Evolutionary conservation across 2,329 filamentous ascomycete species (phyloP).

Genomic region (Colletotrichum australisinense): DNA sequence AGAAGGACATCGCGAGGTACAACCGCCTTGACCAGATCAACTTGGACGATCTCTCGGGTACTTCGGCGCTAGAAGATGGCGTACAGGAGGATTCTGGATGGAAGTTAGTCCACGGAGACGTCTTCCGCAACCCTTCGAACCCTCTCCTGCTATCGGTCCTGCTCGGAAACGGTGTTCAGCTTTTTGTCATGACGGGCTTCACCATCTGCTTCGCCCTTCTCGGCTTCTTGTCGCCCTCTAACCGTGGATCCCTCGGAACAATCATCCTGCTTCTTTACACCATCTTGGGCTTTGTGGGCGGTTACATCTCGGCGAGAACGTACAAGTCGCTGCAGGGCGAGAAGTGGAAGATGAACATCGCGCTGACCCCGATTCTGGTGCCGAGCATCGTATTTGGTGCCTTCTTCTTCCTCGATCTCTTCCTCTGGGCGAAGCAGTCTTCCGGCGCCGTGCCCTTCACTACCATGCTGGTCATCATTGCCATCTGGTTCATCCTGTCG

Average conservation of each 20-base stretch:
- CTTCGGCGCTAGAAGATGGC: constrained; percentile 84
- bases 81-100: constrained; percentile 98
- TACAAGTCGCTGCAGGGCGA: constrained; percentile 97
- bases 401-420: constrained; percentile 96
- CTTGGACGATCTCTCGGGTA: constrained; percentile 87
- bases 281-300: constrained; percentile 89
- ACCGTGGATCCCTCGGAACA: constrained; percentile 92
- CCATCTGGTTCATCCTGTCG: constrained; percentile 97
- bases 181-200: constrained; percentile 97
- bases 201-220: constrained; percentile 94
- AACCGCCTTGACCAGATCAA: constrained; percentile 93
- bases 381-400: constrained; percentile 86
- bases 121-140: constrained; percentile 88
- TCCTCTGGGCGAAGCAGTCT: constrained; percentile 93
- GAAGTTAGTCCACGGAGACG: constrained; percentile 98
- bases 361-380: constrained; percentile 85
- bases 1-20: constrained; percentile 96
- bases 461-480: constrained; percentile 93
- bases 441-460: constrained; percentile 95
- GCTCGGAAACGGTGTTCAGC: constrained; percentile 91
- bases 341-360: constrained; percentile 93
- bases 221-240: constrained; percentile 94
- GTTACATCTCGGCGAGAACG: constrained; percentile 87
- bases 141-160: constrained; percentile 88
- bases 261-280: constrained; percentile 96